phyloP scores from a whole-genome alignment of 257 asterid species.

The Orobanche coerulescens region DNA sequence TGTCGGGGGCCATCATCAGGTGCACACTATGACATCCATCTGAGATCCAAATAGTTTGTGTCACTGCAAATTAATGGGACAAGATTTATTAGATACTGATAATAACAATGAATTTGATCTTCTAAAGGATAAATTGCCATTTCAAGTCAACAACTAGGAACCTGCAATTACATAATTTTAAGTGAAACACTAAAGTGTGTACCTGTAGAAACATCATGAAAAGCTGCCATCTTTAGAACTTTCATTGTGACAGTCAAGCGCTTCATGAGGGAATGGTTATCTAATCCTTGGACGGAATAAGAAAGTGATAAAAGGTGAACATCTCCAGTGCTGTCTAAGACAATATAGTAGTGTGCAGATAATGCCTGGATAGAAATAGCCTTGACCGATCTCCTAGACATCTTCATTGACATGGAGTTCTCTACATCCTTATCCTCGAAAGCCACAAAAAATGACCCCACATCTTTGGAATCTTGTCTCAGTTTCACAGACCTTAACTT shows the following conservation, averaged over 20 bases:
- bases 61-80: constrained; percentile 40
- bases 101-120: background rate
- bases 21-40: constrained; percentile 72
- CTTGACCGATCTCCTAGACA: constrained; percentile 41
- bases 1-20: constrained; percentile 40
- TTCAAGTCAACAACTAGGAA: background rate
- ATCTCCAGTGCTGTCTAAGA: constrained; percentile 70
- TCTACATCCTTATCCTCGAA: constrained; percentile 40
- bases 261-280: constrained; percentile 35
- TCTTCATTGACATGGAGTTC: constrained; percentile 20
- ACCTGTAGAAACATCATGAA: constrained; percentile 51
- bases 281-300: constrained; percentile 40
- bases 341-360: constrained; percentile 43
- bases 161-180: background rate
- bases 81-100: constrained; percentile 7
- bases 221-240: constrained; percentile 51
- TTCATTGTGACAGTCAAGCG: constrained; percentile 47
- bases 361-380: constrained; percentile 57
- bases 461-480: constrained; percentile 56
- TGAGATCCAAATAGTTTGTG: constrained; percentile 63
- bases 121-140: background rate
- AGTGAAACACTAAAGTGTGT: constrained; percentile 11
- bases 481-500: constrained; percentile 59
- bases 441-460: constrained; percentile 47
- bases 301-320: constrained; percentile 47